These are phyloP conservation scores for Jaltomata sinuosa DNA, from an alignment of 257 asterid species.

Conservation along the genomic window DNA sequence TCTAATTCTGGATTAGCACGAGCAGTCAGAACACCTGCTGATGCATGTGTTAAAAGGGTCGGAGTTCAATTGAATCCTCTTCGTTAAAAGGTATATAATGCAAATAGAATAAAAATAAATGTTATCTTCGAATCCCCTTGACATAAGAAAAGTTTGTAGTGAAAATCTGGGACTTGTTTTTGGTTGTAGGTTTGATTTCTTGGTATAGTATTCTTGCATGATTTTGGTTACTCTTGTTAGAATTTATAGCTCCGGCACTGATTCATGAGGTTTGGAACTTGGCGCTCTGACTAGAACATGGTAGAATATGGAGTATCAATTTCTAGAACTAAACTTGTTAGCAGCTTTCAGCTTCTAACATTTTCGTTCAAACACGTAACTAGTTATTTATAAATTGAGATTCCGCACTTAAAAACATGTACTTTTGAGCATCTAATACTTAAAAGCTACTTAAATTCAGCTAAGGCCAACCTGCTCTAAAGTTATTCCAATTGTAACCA, in stretches of 20 bases:
- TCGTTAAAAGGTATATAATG: background rate
- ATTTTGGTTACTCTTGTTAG: background rate
- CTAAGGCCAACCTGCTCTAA: background rate
- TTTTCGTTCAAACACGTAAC: background rate
- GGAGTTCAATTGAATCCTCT: background rate
- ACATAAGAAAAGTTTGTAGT: too few species aligned
- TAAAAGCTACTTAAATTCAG: too few species aligned
- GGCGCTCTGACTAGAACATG: slow-evolving; percentile 7
- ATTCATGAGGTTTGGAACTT: slow-evolving; percentile 1
- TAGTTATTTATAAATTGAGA: too few species aligned
- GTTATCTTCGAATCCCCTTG: too few species aligned
- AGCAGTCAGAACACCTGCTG: background rate
- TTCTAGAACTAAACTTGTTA: background rate
- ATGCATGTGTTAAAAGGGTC: too few species aligned
- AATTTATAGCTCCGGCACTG: too few species aligned
- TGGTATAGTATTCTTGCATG: background rate
- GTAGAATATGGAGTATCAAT: slow-evolving; percentile 8
- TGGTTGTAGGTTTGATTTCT: too few species aligned
- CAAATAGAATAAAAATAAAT: background rate
- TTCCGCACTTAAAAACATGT: background rate
- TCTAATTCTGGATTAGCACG: background rate
- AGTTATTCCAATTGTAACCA: background rate
- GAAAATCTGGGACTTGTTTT: too few species aligned
- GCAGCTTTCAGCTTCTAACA: background rate
- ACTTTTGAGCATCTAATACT: background rate